Evolutionary conservation across 192 early-diverging fungal genomes (phyloP).

Genomic region (Radiomyces spectabilis): DNA sequence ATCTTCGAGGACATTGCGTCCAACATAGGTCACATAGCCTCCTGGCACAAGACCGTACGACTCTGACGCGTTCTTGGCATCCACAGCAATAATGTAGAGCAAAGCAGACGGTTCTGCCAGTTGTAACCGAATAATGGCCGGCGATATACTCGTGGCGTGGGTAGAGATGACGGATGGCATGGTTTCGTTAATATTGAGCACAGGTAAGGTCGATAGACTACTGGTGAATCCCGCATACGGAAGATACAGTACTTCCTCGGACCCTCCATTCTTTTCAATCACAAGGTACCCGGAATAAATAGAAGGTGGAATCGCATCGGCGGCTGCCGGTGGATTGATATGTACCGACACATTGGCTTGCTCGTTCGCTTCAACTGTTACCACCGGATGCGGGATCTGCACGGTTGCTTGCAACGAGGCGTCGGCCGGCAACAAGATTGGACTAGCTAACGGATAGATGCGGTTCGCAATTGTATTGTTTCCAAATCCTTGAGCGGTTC

Average conservation of each 20-base stretch:
- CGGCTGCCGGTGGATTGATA: slow-evolving; percentile 33
- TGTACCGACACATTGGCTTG: slow-evolving; percentile 23
- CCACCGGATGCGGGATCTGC: slow-evolving; percentile 7
- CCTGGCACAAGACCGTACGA: slow-evolving; percentile 9
- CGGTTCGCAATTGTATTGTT: neutral
- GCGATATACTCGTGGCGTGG: no score
- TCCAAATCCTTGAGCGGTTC: slow-evolving; percentile 33
- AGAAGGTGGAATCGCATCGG: slow-evolving; percentile 17
- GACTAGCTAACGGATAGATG: slow-evolving; percentile 15
- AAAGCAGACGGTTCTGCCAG: slow-evolving; percentile 5
- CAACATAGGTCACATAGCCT: slow-evolving; percentile 9
- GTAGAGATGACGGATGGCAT: slow-evolving; percentile 11
- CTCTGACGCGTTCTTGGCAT: slow-evolving; percentile 2
- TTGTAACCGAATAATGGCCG: neutral
- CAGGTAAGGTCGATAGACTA: slow-evolving; percentile 4
- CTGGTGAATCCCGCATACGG: slow-evolving; percentile 24
- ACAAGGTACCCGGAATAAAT: slow-evolving; percentile 46
- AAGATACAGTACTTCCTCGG: neutral
- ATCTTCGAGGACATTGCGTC: slow-evolving; percentile 13
- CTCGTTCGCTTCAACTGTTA: slow-evolving; percentile 25
- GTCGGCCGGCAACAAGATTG: slow-evolving; percentile 1
- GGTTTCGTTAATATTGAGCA: slow-evolving; percentile 14
- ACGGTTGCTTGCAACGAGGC: slow-evolving; percentile 30
- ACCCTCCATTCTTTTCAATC: neutral
- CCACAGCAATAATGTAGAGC: slow-evolving; percentile 3